These are phyloP conservation scores for Ganoderma lucidum DNA, from an alignment of 1,284 basidiomycete genomes.

Conservation along the genomic window DNA sequence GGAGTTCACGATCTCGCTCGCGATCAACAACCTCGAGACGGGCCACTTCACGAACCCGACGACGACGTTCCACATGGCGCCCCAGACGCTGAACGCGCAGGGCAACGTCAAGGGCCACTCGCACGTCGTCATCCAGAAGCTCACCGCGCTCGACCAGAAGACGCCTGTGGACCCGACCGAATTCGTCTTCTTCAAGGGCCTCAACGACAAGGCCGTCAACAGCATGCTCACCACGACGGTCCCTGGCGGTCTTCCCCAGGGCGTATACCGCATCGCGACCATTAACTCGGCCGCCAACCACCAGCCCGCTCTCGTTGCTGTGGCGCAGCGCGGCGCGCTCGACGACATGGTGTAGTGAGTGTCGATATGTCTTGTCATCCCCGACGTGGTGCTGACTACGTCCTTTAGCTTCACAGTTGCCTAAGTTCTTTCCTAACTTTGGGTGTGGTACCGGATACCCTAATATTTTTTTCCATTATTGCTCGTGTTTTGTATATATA, in stretches of 20 bases:
- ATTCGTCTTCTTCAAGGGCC: constrained; percentile 75
- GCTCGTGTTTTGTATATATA: constrained; percentile 26
- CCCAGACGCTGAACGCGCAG: constrained; percentile 58
- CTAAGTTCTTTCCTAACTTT: constrained; percentile 15
- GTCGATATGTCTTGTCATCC: too few species aligned
- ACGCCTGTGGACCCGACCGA: constrained; percentile 60
- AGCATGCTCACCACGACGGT: constrained; percentile 63
- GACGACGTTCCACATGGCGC: constrained; percentile 60
- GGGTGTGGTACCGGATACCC: constrained; percentile 27
- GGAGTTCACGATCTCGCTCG: constrained; percentile 57
- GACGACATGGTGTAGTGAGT: constrained; percentile 56
- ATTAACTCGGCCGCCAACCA: constrained; percentile 63
- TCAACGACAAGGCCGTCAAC: constrained; percentile 53
- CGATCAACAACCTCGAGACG: constrained; percentile 50
- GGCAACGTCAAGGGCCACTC: constrained; percentile 46
- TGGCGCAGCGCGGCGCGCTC: constrained; percentile 50
- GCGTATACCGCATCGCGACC: constrained; percentile 59
- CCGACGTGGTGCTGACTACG: constrained; percentile 4
- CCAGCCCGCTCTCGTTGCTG: constrained; percentile 59
- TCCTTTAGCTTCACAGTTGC: constrained; percentile 28
- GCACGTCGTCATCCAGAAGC: constrained; percentile 67
- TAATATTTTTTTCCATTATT: constrained; percentile 15
- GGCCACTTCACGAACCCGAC: constrained; percentile 61
- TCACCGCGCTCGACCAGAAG: constrained; percentile 58
- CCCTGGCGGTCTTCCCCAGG: constrained; percentile 61